These are phyloP conservation scores for Chalciporus sp. DNA, from an alignment of 1,284 basidiomycete species.

Conservation along the genomic window DNA sequence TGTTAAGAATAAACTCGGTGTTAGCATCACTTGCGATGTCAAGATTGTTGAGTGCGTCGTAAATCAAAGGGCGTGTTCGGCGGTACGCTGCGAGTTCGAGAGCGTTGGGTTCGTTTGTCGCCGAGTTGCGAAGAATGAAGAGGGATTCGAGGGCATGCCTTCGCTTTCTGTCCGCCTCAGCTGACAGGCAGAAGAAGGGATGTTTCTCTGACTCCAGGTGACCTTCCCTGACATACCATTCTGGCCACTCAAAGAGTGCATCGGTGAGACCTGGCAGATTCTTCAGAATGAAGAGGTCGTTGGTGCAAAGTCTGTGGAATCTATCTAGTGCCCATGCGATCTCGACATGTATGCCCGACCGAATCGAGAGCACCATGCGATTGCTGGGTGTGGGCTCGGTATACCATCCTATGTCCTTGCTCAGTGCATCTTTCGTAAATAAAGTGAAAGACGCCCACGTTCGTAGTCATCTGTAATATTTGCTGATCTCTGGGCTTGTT, in stretches of 20 bases:
- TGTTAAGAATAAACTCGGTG: conserved; percentile 67
- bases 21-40: conserved; percentile 60
- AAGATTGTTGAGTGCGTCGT: conserved; percentile 58
- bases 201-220: conserved; percentile 44
- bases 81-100: conserved; percentile 57
- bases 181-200: conserved; percentile 56
- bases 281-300: conserved; percentile 70
- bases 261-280: conserved; percentile 76
- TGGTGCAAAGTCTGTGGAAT: conserved; percentile 72
- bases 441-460: conserved; percentile 44
- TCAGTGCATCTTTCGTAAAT: conserved; percentile 1
- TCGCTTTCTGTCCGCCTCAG: conserved; percentile 52
- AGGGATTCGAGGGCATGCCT: conserved; percentile 75
- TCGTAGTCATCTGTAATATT: conserved; percentile 75
- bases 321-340: conserved; percentile 82
- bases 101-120: conserved; percentile 65
- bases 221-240: conserved; percentile 68
- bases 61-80: conserved; percentile 61
- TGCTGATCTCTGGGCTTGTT: conserved; percentile 32
- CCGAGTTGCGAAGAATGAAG: conserved; percentile 76
- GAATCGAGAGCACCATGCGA: conserved; percentile 79
- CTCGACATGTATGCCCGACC: conserved; percentile 74
- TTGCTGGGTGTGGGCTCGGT: conserved; percentile 72
- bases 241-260: conserved; percentile 79
- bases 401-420: conserved; percentile 66